phyloP scores from a whole-genome alignment of 305 asterid species.

The Stenogyne calaminthoides region DNA sequence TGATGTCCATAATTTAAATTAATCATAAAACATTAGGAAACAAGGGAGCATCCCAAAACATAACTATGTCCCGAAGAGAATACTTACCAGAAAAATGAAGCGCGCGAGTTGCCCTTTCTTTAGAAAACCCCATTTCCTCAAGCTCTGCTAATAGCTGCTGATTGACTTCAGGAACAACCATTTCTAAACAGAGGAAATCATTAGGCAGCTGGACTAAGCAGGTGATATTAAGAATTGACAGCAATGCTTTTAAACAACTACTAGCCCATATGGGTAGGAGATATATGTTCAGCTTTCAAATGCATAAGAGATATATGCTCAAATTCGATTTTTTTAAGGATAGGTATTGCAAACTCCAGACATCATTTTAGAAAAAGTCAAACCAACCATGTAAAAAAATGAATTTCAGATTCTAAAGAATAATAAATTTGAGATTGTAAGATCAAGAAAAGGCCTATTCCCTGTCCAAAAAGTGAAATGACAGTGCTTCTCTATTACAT shows the following conservation, averaged over 20 bases:
- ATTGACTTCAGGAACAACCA: slow-evolving; percentile 95
- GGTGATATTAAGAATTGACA: neutral
- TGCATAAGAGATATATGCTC: neutral
- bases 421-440: neutral
- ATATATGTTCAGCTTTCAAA: neutral
- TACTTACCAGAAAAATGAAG: slow-evolving; percentile 83
- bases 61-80: slow-evolving; percentile 5
- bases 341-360: neutral
- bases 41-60: neutral
- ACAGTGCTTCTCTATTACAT: neutral
- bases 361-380: neutral
- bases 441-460: neutral
- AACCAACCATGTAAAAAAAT: neutral
- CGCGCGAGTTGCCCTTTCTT: slow-evolving; percentile 85
- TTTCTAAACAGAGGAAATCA: slow-evolving; percentile 49
- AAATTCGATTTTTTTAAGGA: neutral
- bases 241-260: slow-evolving; percentile 11
- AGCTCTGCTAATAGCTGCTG: slow-evolving; percentile 73
- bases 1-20: neutral
- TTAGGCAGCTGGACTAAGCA: slow-evolving; percentile 27
- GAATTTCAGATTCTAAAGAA: slow-evolving; percentile 20
- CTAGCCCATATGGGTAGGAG: slow-evolving; percentile 9
- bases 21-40: slow-evolving; percentile 11
- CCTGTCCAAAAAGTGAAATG: slow-evolving; percentile 8
- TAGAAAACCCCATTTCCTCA: slow-evolving; percentile 86